Evolutionary conservation across 306 rosid genomes (phyloP).

Genomic region (Citrullus colocynthis): DNA sequence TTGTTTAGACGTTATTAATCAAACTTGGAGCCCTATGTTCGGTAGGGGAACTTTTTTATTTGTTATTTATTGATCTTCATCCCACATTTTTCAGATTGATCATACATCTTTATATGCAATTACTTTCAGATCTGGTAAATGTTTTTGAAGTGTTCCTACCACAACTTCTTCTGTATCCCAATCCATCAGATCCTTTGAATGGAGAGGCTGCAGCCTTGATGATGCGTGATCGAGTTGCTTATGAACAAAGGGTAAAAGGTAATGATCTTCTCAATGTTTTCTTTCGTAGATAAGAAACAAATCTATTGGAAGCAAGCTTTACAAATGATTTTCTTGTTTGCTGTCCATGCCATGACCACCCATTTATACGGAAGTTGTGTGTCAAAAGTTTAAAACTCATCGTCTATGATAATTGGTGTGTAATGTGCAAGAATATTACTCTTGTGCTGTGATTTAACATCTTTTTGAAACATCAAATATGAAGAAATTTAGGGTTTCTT

Average conservation of each 20-base stretch:
- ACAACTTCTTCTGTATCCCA: conserved; percentile 86
- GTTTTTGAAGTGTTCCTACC: conserved; percentile 89
- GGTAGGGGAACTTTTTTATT: conserved; percentile 24
- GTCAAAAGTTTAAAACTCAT: background rate
- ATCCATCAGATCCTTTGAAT: conserved; percentile 79
- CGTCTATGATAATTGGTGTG: background rate
- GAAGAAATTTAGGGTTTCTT: background rate
- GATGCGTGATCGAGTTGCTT: conserved; percentile 62
- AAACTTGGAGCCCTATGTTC: conserved; percentile 95
- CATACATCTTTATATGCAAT: background rate
- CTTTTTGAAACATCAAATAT: background rate
- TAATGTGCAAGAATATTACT: background rate
- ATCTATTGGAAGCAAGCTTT: background rate
- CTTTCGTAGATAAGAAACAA: background rate
- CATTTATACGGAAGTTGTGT: background rate
- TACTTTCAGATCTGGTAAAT: conserved; percentile 64
- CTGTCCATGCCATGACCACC: background rate
- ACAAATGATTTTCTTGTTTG: background rate
- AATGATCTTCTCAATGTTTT: background rate
- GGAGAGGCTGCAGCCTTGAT: conserved; percentile 84
- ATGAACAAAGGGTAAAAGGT: conserved; percentile 83
- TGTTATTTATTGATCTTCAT: conserved; percentile 1
- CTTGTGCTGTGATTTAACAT: background rate
- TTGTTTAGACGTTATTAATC: conserved; percentile 89
- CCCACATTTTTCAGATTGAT: background rate